These are phyloP conservation scores for Quambalaria eucalypti DNA, from an alignment of 1,284 basidiomycete genomes.

Conservation along the genomic window DNA sequence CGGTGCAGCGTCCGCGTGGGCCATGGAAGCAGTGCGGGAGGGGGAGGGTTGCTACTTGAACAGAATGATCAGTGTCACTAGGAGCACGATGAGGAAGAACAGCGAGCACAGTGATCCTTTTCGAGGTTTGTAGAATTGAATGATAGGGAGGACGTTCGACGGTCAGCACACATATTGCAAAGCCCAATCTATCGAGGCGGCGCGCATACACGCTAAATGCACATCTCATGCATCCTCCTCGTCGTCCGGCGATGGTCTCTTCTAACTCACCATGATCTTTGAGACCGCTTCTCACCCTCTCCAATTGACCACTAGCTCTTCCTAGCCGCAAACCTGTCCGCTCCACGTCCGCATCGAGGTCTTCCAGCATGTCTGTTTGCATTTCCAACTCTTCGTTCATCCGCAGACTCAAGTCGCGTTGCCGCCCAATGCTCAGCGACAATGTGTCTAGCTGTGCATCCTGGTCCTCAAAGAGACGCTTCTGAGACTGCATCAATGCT, in stretches of 20 bases:
- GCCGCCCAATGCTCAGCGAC: conserved; percentile 31
- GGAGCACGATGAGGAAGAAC: background rate
- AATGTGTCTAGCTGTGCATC: conserved; percentile 37
- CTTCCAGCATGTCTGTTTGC: conserved; percentile 31
- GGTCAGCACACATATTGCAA: too few species aligned
- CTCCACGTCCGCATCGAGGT: conserved; percentile 29
- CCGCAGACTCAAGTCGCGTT: conserved; percentile 36
- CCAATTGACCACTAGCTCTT: conserved; percentile 24
- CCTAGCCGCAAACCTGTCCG: conserved; percentile 32
- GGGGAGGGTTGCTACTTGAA: too few species aligned
- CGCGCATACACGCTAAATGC: too few species aligned
- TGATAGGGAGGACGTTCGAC: background rate
- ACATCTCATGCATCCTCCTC: background rate
- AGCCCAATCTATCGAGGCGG: too few species aligned
- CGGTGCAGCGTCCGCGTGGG: background rate
- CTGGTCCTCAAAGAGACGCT: conserved; percentile 17
- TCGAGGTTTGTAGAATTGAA: background rate
- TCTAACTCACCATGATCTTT: conserved; percentile 36
- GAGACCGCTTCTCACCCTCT: conserved; percentile 24
- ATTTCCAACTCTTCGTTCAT: conserved; percentile 45
- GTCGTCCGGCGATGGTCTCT: background rate
- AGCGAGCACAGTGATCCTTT: background rate
- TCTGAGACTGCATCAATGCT: background rate
- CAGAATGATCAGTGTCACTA: conserved; percentile 2
- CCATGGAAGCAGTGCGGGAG: too few species aligned